These are phyloP conservation scores for Colletotrichum filicis DNA, from an alignment of 2,329 filamentous ascomycete genomes.

Conservation along the genomic window DNA sequence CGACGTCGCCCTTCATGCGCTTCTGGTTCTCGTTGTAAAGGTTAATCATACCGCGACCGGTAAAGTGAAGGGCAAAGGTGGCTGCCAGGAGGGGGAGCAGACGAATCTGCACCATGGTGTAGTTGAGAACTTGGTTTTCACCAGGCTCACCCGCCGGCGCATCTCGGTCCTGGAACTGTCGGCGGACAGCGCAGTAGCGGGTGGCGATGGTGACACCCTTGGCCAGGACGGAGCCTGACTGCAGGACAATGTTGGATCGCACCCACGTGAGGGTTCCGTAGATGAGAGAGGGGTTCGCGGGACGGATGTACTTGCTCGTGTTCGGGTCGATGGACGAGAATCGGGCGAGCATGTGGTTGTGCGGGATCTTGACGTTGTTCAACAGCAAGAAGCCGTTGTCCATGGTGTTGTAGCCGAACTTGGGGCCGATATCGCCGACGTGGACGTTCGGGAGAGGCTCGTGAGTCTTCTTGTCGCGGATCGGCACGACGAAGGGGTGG, in stretches of 20 bases:
- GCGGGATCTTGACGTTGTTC: conserved; percentile 80
- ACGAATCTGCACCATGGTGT: conserved; percentile 83
- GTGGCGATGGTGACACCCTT: conserved; percentile 83
- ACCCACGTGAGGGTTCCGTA: conserved; percentile 84
- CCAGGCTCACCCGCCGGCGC: conserved; percentile 64
- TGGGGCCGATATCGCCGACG: conserved; percentile 84
- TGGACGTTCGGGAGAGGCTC: conserved; percentile 75
- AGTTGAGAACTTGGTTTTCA: conserved; percentile 82
- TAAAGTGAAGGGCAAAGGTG: conserved; percentile 83
- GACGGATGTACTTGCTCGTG: conserved; percentile 75
- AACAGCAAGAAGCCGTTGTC: conserved; percentile 85
- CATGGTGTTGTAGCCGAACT: conserved; percentile 84
- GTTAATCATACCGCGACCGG: conserved; percentile 79
- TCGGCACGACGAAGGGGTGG: conserved; percentile 82
- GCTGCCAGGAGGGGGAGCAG: conserved; percentile 78
- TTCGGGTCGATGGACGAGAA: conserved; percentile 70
- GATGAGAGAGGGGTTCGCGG: conserved; percentile 73
- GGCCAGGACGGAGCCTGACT: conserved; percentile 77
- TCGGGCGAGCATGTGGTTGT: conserved; percentile 67
- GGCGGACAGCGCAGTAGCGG: conserved; percentile 77
- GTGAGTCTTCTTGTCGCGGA: conserved; percentile 77
- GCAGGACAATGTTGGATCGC: conserved; percentile 77
- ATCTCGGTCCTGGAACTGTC: conserved; percentile 84
- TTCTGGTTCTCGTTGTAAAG: conserved; percentile 79
- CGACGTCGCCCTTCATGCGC: conserved; percentile 64